Percentiles rank a stretch among this genome's conserved stretches.
Conservation (phyloP, 805 yeast genomes). For the Starmerella apicola region DNA sequence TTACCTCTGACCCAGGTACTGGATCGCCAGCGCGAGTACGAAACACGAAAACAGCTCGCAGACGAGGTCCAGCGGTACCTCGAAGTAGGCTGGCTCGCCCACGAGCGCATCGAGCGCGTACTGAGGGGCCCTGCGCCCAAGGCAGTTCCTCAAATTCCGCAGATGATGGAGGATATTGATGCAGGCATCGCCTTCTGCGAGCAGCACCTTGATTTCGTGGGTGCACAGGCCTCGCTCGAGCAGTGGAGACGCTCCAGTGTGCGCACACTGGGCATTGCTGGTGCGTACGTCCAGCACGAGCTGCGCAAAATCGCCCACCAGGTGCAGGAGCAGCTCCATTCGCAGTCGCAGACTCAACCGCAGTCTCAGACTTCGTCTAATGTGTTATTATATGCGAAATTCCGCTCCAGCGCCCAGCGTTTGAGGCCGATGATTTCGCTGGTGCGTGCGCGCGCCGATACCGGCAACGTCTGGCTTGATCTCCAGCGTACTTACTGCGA, state of each 20-base stretch:
- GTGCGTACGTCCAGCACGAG: slow-evolving; percentile 43
- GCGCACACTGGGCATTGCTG: slow-evolving; percentile 61
- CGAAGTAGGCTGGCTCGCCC: slow-evolving; percentile 44
- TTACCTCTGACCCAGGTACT: slow-evolving; percentile 51
- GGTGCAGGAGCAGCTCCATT: slow-evolving; percentile 4
- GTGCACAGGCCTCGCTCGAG: slow-evolving; percentile 52
- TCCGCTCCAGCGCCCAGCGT: slow-evolving; percentile 12
- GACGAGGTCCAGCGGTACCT: slow-evolving; percentile 39
- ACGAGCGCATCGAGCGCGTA: slow-evolving; percentile 56
- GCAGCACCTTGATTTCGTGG: slow-evolving; percentile 49
- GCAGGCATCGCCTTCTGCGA: slow-evolving; percentile 50
- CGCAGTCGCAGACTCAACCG: too few species aligned
- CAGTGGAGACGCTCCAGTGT: slow-evolving; percentile 76
- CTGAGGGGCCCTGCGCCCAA: slow-evolving; percentile 61
- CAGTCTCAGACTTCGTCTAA: slow-evolving; percentile 8
- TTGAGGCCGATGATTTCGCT: slow-evolving; percentile 9
- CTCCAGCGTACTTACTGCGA: slow-evolving; percentile 12
- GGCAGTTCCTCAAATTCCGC: slow-evolving; percentile 42
- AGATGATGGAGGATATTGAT: slow-evolving; percentile 48
- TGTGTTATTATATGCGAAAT: slow-evolving; percentile 20
- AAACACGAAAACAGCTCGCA: slow-evolving; percentile 32
- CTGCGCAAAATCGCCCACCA: slow-evolving; percentile 24
- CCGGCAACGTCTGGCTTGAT: slow-evolving; percentile 4
- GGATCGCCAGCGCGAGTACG: slow-evolving; percentile 37
- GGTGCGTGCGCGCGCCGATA: slow-evolving; percentile 6